Base-by-base conservation (phyloP, 2,329 filamentous ascomycete genomes). In the Colletotrichum sidae region DNA sequence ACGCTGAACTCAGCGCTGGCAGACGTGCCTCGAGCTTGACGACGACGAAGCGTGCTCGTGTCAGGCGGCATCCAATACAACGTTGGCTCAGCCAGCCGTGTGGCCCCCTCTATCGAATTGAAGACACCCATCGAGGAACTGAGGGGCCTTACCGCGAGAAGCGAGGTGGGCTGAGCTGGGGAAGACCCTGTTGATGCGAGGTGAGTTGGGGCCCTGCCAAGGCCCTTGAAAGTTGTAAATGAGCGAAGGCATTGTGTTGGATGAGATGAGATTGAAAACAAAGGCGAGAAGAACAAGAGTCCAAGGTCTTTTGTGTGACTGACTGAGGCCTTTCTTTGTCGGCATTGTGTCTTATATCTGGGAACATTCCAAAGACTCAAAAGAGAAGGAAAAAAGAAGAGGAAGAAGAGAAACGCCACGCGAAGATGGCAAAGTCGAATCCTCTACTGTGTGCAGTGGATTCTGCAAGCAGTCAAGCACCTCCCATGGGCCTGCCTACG, bases 191-290 rank as follows among this genome's bases (percentile, higher is more conserved):
- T 25, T 25, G 57, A 41, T 41, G 45, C 44, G 55, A 46, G 57
- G 52, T 66, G 63, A 38, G 42, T 33, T 34, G 42, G 25, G 44
- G 49, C 49, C 59, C 10, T 39, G 58, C 63, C 63, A 53, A 66
- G 53, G 42, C 53, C 35, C 52, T 65, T 57, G 38, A 38, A 38
- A 49, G 25, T 25, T 25, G 25, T 25, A 5, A 25, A 25, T 4
- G 25, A 25, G 25, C 25, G 4, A 25, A 25, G 25, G 25, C 25
- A 25, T 25, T 25, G 25, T 25, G 25, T 25, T 25, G 25, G 25
- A 25, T 25, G 25, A 25, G 25, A 25, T 25, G 25, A 25, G 25
- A 25, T 4, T 25, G 25, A 25, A 25, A 25, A 4, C 25, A 25
- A 25, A 25, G 25, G 25, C 25, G 25, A 25, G 25, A 25, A 25